These are phyloP conservation scores for Cordyceps fumosorosea DNA, from an alignment of 2,329 filamentous ascomycete species.

Conservation along the genomic window DNA sequence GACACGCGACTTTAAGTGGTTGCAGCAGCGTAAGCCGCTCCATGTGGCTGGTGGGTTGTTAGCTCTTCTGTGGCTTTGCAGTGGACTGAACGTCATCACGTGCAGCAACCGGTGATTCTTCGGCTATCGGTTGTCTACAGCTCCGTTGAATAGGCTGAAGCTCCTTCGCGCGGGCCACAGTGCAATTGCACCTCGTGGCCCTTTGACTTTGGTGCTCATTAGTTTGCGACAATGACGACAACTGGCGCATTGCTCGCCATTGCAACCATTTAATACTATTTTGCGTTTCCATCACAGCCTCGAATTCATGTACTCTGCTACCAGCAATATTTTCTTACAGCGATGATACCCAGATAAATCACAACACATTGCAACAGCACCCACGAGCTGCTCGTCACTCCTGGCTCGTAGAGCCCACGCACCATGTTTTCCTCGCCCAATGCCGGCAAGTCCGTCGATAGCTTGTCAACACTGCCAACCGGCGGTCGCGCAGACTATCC, in stretches of 20 bases:
- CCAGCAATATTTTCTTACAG: conserved; percentile 20
- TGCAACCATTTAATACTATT: neutral
- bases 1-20: conserved; percentile 26
- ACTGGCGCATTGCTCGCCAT: neutral
- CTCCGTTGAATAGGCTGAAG: neutral
- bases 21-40: conserved; percentile 18
- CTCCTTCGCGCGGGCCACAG: neutral
- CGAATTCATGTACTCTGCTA: neutral
- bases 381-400: conserved; percentile 12
- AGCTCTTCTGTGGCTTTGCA: neutral
- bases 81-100: neutral
- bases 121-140: neutral
- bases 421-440: conserved; percentile 54
- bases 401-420: neutral
- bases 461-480: conserved; percentile 48
- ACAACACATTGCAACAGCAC: conserved; percentile 20
- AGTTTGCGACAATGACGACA: conserved; percentile 12
- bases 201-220: neutral
- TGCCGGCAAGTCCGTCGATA: conserved; percentile 61
- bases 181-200: conserved; percentile 6
- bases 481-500: conserved; percentile 47
- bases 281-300: neutral
- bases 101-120: conserved; percentile 9
- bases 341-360: conserved; percentile 45
- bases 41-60: neutral